Evolutionary conservation across 345 rosid species (phyloP).

Genomic region (Euphorbia peplus): DNA sequence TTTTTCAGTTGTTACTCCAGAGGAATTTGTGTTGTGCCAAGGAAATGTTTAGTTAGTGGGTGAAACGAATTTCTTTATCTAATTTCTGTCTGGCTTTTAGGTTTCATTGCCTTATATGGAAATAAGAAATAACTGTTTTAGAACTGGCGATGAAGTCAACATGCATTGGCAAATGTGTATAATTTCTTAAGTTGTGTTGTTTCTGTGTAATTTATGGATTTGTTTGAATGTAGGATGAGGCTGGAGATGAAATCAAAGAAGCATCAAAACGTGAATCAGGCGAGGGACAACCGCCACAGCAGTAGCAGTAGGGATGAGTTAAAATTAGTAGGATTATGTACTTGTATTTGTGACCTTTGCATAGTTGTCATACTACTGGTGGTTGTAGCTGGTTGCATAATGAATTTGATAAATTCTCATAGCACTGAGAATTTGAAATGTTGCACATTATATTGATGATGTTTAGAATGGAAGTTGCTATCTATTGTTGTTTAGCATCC

Average conservation of each 20-base stretch:
- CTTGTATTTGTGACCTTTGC: constrained; percentile 29
- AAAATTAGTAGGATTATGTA: constrained; percentile 23
- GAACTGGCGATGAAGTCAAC: background rate
- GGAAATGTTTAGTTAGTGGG: background rate
- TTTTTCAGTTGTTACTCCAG: background rate
- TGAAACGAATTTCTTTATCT: background rate
- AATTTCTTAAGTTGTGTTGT: background rate
- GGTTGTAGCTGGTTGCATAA: constrained; percentile 33
- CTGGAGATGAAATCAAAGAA: constrained; percentile 87
- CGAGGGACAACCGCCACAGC: constrained; percentile 45
- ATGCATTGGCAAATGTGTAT: background rate
- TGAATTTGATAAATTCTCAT: constrained; percentile 25
- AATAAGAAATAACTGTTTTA: background rate
- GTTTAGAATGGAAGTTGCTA: constrained; percentile 29
- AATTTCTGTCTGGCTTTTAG: background rate
- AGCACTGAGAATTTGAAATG: constrained; percentile 25
- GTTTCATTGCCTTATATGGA: background rate
- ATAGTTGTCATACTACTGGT: constrained; percentile 33
- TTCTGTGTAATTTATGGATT: background rate
- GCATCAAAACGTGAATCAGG: constrained; percentile 62
- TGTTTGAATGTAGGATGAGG: constrained; percentile 55
- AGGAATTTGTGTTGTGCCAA: background rate
- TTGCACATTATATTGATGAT: constrained; percentile 28
- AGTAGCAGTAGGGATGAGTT: constrained; percentile 34
- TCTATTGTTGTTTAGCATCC: constrained; percentile 7